Conservation (phyloP, 495 filamentous ascomycete genomes). For the Aspergillus cavernicola region DNA sequence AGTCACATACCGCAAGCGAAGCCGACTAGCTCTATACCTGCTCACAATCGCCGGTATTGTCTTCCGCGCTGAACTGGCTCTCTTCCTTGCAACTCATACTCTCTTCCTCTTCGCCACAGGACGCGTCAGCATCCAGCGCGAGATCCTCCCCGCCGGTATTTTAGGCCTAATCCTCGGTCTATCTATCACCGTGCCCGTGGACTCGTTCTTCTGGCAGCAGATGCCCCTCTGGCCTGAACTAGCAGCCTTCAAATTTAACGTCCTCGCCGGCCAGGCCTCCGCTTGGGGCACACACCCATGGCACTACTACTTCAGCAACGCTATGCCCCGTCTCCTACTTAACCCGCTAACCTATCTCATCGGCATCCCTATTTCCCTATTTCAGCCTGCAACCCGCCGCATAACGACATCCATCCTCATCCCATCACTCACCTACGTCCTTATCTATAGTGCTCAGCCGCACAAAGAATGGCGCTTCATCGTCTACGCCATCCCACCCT, state of each 20-base stretch:
- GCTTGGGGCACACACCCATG: constrained; percentile 86
- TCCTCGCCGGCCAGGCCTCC: constrained; percentile 61
- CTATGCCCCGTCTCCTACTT: constrained; percentile 76
- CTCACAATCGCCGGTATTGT: constrained; percentile 80
- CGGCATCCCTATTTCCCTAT: constrained; percentile 63
- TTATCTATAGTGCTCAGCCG: constrained; percentile 76
- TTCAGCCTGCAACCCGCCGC: constrained; percentile 45
- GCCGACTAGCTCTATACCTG: constrained; percentile 58
- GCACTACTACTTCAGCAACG: constrained; percentile 79
- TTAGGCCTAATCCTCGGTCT: constrained; percentile 61
- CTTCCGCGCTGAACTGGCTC: constrained; percentile 85
- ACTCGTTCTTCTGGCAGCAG: constrained; percentile 89
- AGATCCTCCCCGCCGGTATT: constrained; percentile 66
- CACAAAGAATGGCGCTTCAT: constrained; percentile 98
- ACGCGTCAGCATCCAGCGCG: constrained; percentile 50
- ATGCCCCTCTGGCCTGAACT: constrained; percentile 86
- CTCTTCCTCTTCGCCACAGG: constrained; percentile 50
- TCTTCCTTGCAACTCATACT: constrained; percentile 60
- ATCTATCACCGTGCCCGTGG: constrained; percentile 62
- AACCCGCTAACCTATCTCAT: constrained; percentile 65
- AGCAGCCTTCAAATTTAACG: constrained; percentile 87
- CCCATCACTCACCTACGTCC: constrained; percentile 68
- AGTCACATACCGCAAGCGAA: constrained; percentile 37
- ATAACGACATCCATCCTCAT: constrained; percentile 52
- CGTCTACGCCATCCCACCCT: constrained; percentile 75